Evolutionary conservation across 768 basidiomycete species (phyloP), one percentile per base, ranked within the genome.

Genomic region (Boletus bicolor): DNA sequence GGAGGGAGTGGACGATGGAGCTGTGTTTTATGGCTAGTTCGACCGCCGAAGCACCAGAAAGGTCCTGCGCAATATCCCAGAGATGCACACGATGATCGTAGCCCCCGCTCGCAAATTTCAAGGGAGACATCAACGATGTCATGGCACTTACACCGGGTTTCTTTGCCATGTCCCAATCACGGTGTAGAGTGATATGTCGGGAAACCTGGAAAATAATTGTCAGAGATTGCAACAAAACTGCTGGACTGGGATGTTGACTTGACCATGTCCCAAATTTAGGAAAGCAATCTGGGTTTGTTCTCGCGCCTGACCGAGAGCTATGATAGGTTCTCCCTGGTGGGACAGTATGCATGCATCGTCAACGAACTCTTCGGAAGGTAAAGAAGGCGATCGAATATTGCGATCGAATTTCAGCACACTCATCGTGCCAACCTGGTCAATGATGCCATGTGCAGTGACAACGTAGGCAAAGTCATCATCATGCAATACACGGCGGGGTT

Each of bases 1-100:
- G 62, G 6, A 82, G 68, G 12, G 76, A 75, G 45, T 81, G 75
- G 14, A 83, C 58, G 44, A 65, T 51, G 5, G 79, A 75, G 26
- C 61, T 68, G 59, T 82, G 82, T 52, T 68, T 77, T 55, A 81
- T 76, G 21, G 68, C 59, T 32, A 80, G 58, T 34, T 67, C 64
- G 7, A 58, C 58, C 0, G 71, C 61, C 2, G 71, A 65, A 26
- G 73, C 71, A 32, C 68, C 55, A 26, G 71, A 64, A 38, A 73
- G 49, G 57, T 74, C 72, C 5, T 65, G 62, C 7, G 71, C 60
- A 32, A 80, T 51, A 15, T 73, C 67, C 82, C 82, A 82, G 7
- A 81, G 62, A 53, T 80, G 79, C 17, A 82, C 72, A 37, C 60
- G 51, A 51, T 79, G 79, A 63, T 82, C 79, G 45, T 78, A 73